Percentiles rank a stretch among this genome's conserved stretches.
Evolutionary conservation across 176 grass and related monocot genomes (phyloP).

Genomic region (Secale cereale): DNA sequence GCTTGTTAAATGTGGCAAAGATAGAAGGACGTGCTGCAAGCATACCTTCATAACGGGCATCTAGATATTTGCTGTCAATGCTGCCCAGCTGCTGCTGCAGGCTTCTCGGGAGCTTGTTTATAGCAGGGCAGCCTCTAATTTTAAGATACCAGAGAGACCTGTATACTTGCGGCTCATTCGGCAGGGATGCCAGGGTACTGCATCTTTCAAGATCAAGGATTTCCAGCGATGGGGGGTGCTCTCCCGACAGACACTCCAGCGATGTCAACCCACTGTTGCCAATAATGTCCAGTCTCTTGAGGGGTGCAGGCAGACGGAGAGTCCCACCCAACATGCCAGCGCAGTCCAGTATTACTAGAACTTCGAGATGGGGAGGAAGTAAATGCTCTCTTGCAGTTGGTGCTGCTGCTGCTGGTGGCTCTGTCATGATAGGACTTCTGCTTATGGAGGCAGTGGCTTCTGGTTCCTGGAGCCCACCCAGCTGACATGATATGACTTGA

Average conservation of each 20-base stretch:
- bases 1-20: too few relatives aligned
- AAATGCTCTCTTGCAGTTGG: not conserved
- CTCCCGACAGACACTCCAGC: not conserved
- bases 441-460: too few relatives aligned
- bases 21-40: too few relatives aligned
- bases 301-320: not conserved
- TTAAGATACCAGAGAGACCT: fast-evolving
- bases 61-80: too few relatives aligned
- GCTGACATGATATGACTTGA: not conserved
- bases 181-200: not conserved
- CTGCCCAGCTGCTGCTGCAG: too few relatives aligned
- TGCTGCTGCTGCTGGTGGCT: not conserved
- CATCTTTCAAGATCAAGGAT: fast-evolving
- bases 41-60: too few relatives aligned
- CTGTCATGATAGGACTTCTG: not conserved
- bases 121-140: not conserved
- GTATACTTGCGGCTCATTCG: not conserved
- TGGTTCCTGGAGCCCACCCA: not conserved
- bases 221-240: not conserved
- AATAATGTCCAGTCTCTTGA: fast-evolving
- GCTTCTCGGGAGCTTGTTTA: not conserved
- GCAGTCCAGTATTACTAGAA: too few relatives aligned
- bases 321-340: not conserved
- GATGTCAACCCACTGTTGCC: too few relatives aligned
- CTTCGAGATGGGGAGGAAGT: not conserved